These are phyloP conservation scores for Diophrys sp. DNA, from an alignment of 73 alveolate species.

Conservation along the genomic window DNA sequence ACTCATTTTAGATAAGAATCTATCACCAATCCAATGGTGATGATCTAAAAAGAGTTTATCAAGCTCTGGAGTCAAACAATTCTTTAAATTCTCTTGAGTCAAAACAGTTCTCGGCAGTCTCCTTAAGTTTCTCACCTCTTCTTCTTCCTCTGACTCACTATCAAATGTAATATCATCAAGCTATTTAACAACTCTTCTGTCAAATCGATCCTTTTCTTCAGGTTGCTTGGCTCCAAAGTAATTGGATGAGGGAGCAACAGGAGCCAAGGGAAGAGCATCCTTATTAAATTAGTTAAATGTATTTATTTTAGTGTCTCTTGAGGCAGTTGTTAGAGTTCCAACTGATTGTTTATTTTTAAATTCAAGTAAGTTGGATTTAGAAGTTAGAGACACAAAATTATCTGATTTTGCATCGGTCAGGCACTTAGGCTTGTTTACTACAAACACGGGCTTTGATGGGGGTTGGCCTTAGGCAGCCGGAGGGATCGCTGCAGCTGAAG, in stretches of 20 bases:
- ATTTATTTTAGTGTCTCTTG: not conserved
- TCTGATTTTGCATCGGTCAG: too few relatives aligned
- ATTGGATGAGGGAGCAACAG: constrained; percentile 13
- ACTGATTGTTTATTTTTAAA: not conserved
- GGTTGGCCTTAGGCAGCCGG: not conserved
- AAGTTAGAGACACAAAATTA: too few relatives aligned
- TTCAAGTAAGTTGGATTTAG: too few relatives aligned
- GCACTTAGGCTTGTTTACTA: too few relatives aligned
- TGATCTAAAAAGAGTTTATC: constrained; percentile 38
- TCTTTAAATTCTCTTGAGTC: constrained; percentile 56
- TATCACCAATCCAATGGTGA: constrained; percentile 51
- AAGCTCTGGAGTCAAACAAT: constrained; percentile 28
- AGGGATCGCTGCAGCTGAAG: not conserved
- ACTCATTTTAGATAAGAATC: constrained; percentile 46
- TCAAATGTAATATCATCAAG: constrained; percentile 63
- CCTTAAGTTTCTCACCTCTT: constrained; percentile 36
- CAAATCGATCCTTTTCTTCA: constrained; percentile 54
- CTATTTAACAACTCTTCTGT: constrained; percentile 54
- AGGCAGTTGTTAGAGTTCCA: constrained; percentile 24
- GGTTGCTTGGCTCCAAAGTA: constrained; percentile 50
- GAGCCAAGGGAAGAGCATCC: constrained; percentile 5
- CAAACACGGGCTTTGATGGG: too few relatives aligned
- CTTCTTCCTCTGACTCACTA: constrained; percentile 38
- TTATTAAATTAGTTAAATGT: not conserved
- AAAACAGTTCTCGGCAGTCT: constrained; percentile 54